phyloP scores from a whole-genome alignment of 495 filamentous ascomycete genomes.

The Hypoxylon trugodes region DNA sequence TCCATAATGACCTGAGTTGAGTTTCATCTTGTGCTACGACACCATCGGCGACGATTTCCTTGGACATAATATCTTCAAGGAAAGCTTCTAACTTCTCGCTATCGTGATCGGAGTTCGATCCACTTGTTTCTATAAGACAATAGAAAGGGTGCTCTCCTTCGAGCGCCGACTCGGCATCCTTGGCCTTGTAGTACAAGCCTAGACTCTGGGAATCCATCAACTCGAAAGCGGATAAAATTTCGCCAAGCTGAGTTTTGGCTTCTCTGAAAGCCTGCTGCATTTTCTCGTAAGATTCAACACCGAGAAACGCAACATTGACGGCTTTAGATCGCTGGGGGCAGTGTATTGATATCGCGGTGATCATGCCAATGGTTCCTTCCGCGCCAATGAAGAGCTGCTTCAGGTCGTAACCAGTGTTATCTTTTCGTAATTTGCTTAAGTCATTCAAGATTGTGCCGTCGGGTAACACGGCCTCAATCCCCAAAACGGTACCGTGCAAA shows the following conservation, averaged over 20 bases:
- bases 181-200: slow-evolving; percentile 74
- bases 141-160: slow-evolving; percentile 91
- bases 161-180: slow-evolving; percentile 78
- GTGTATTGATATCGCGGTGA: slow-evolving; percentile 87
- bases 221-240: slow-evolving; percentile 97
- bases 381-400: slow-evolving; percentile 97
- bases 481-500: slow-evolving; percentile 90
- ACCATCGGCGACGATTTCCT: slow-evolving; percentile 85
- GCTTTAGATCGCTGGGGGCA: slow-evolving; percentile 87
- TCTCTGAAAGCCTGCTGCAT: slow-evolving; percentile 82
- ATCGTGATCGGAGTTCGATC: slow-evolving; percentile 93
- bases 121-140: slow-evolving; percentile 94
- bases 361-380: slow-evolving; percentile 93
- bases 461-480: slow-evolving; percentile 90
- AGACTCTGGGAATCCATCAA: slow-evolving; percentile 91
- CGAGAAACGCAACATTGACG: slow-evolving; percentile 90
- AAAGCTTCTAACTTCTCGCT: slow-evolving; percentile 83
- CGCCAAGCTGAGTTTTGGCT: slow-evolving; percentile 87
- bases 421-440: slow-evolving; percentile 87
- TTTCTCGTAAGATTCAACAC: slow-evolving; percentile 84
- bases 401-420: slow-evolving; percentile 95
- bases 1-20: slow-evolving; percentile 85
- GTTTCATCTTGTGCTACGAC: slow-evolving; percentile 92
- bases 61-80: slow-evolving; percentile 88
- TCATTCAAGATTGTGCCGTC: slow-evolving; percentile 93